Conservation (phyloP, 345 rosid genomes). For the Eucalyptus dawsonii region DNA sequence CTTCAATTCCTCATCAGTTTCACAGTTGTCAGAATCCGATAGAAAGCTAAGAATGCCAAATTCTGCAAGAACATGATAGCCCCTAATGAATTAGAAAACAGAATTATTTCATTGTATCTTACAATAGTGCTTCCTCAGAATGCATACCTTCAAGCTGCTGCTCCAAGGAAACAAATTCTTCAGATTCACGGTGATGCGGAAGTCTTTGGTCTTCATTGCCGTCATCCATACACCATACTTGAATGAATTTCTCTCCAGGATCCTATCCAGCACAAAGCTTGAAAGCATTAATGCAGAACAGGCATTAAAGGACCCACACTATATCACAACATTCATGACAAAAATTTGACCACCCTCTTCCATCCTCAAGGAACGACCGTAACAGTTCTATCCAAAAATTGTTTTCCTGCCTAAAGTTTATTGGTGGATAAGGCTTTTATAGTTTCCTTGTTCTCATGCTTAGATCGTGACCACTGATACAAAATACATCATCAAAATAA, state of each 20-base stretch:
- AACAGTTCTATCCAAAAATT: not conserved
- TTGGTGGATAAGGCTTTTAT: not conserved
- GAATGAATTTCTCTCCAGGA: conserved; percentile 57
- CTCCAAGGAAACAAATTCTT: conserved; percentile 62
- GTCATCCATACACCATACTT: conserved; percentile 90
- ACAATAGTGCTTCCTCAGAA: not conserved
- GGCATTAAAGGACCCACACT: not conserved
- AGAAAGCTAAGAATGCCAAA: conserved; percentile 84
- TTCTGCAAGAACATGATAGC: conserved; percentile 18
- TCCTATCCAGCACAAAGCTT: conserved; percentile 11
- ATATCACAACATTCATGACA: not conserved
- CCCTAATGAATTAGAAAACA: not conserved
- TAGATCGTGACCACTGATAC: not conserved
- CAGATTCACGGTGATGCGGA: conserved; percentile 81
- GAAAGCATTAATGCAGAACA: not conserved
- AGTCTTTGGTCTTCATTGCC: conserved; percentile 75
- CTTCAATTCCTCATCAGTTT: conserved; percentile 72
- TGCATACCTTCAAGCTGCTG: conserved; percentile 45
- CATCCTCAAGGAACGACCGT: not conserved
- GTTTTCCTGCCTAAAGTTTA: not conserved
- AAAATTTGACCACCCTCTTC: not conserved
- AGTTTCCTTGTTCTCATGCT: not conserved
- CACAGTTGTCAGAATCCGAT: conserved; percentile 75
- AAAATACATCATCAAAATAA: not conserved
- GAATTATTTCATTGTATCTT: not conserved